Evolutionary conservation across 306 rosid species (phyloP).

Genomic region (Calophaca sinica): DNA sequence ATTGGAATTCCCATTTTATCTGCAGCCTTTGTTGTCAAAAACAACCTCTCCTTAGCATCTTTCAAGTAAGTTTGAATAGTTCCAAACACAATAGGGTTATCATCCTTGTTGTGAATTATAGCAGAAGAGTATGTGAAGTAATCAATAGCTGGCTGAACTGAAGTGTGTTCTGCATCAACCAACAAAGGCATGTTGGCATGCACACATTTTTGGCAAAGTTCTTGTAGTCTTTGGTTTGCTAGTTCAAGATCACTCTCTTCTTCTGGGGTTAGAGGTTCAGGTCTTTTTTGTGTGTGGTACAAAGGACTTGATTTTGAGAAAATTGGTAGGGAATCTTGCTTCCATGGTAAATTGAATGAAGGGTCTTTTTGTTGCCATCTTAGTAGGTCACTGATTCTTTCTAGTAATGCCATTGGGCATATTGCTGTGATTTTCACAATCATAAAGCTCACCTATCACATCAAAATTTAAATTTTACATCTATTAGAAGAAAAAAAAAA

Average conservation of each 20-base stretch:
- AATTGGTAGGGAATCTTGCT: constrained; percentile 68
- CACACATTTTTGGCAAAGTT: constrained; percentile 61
- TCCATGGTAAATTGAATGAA: constrained; percentile 78
- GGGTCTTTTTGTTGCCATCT: constrained; percentile 91
- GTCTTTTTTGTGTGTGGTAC: constrained; percentile 72
- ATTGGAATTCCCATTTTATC: constrained; percentile 66
- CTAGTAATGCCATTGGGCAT: constrained; percentile 73
- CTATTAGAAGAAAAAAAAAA: background rate
- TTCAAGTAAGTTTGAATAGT: constrained; percentile 85
- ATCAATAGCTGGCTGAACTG: constrained; percentile 88
- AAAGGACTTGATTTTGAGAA: constrained; percentile 75
- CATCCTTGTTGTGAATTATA: constrained; percentile 58
- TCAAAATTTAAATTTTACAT: background rate
- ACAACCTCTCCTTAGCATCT: constrained; percentile 78
- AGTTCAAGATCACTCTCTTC: constrained; percentile 72
- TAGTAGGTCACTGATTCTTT: constrained; percentile 72
- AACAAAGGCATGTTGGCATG: constrained; percentile 65
- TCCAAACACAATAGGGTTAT: constrained; percentile 68
- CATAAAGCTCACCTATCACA: constrained; percentile 64
- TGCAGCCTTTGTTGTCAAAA: constrained; percentile 56
- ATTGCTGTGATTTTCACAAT: constrained; percentile 85
- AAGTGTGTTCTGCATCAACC: constrained; percentile 85
- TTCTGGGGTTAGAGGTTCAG: constrained; percentile 61
- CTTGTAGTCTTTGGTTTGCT: constrained; percentile 62
- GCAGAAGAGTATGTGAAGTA: constrained; percentile 87